phyloP scores from a whole-genome alignment of 139 green algal genomes.

The Marvania coccoides region DNA sequence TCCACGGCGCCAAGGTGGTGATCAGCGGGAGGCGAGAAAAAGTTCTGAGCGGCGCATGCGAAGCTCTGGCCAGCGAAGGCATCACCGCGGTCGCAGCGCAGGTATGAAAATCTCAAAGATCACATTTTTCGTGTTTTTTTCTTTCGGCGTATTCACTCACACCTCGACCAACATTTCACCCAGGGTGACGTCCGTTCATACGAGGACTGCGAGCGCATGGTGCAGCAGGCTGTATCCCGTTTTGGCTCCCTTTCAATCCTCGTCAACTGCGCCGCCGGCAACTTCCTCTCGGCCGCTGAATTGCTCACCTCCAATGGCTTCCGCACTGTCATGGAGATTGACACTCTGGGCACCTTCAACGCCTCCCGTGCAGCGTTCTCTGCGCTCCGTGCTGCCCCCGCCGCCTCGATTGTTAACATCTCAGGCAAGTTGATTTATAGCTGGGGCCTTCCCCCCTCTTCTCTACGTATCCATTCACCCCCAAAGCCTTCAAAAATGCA shows the following conservation, averaged over 20 bases:
- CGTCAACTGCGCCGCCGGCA: constrained; percentile 89
- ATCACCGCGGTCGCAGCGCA: constrained; percentile 43
- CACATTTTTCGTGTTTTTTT: background rate
- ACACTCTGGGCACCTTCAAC: constrained; percentile 88
- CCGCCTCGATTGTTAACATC: constrained; percentile 84
- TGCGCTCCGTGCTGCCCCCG: constrained; percentile 26
- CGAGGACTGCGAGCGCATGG: constrained; percentile 57
- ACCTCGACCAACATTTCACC: background rate
- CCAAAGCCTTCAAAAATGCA: too few relatives aligned
- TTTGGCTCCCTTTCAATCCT: constrained; percentile 77
- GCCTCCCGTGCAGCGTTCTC: constrained; percentile 54
- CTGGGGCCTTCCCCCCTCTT: too few relatives aligned
- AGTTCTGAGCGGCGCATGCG: constrained; percentile 52
- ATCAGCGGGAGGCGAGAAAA: constrained; percentile 68
- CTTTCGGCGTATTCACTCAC: background rate
- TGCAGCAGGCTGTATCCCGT: constrained; percentile 17
- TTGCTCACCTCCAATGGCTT: constrained; percentile 85
- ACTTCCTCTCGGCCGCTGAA: constrained; percentile 73
- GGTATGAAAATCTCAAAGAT: constrained; percentile 8
- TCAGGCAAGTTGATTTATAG: too few relatives aligned
- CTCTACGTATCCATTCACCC: too few relatives aligned
- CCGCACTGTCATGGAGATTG: constrained; percentile 93
- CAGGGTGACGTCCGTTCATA: constrained; percentile 81
- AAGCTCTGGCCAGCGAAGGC: constrained; percentile 35
- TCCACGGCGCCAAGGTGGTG: constrained; percentile 70